phyloP scores from a whole-genome alignment of 2,329 filamentous ascomycete genomes.

The Myriosclerotinia scirpicola region DNA sequence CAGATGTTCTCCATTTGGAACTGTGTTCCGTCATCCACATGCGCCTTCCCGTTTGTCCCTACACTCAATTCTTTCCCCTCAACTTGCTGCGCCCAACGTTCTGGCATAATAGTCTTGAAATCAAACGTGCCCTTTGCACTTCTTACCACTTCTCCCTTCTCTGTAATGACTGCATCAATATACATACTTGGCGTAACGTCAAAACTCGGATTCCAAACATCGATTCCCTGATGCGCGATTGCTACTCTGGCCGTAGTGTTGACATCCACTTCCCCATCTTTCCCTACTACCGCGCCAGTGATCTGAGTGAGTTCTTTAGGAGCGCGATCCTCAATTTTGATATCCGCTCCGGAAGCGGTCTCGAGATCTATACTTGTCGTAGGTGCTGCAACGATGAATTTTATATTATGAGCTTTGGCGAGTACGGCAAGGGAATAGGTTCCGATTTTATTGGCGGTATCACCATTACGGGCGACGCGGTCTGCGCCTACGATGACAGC shows the following conservation, averaged over 20 bases:
- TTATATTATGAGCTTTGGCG: slow-evolving; percentile 82
- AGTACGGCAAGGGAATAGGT: slow-evolving; percentile 93
- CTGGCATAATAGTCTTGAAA: slow-evolving; percentile 55
- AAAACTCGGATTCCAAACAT: slow-evolving; percentile 96
- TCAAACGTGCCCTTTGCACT: slow-evolving; percentile 68
- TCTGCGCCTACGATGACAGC: slow-evolving; percentile 95
- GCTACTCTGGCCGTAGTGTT: slow-evolving; percentile 68
- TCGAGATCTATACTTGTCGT: slow-evolving; percentile 89
- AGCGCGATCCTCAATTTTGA: slow-evolving; percentile 87
- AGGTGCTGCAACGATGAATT: slow-evolving; percentile 92
- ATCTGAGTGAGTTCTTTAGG: slow-evolving; percentile 80
- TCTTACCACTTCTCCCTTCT: slow-evolving; percentile 84
- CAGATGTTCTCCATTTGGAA: slow-evolving; percentile 26
- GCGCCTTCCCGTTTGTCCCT: slow-evolving; percentile 1
- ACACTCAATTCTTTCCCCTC: slow-evolving; percentile 22
- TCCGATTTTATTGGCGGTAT: slow-evolving; percentile 98
- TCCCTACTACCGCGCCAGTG: slow-evolving; percentile 69
- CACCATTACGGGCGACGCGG: slow-evolving; percentile 91
- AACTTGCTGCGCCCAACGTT: slow-evolving; percentile 48
- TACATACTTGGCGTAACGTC: slow-evolving; percentile 87
- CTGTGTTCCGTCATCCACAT: slow-evolving; percentile 22
- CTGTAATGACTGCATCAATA: slow-evolving; percentile 93
- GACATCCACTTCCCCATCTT: slow-evolving; percentile 63
- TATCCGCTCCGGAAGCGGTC: slow-evolving; percentile 74
- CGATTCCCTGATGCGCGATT: slow-evolving; percentile 73